phyloP scores from a whole-genome alignment of 2,329 filamentous ascomycete genomes.

The Penicillium sp. region DNA sequence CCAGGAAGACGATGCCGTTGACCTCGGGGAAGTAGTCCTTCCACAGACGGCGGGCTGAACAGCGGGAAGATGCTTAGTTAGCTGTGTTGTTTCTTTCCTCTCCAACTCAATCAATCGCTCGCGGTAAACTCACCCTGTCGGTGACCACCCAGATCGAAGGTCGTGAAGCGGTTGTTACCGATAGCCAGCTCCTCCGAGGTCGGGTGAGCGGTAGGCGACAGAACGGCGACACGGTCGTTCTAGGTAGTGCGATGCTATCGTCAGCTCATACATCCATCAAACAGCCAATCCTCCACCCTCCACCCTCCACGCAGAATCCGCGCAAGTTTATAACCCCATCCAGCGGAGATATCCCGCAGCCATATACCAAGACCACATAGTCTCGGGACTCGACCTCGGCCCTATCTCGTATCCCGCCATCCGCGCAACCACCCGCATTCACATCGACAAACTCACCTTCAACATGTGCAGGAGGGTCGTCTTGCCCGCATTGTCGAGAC shows the following conservation, averaged over 20 bases:
- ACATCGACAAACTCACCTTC: constrained; percentile 67
- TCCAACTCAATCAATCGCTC: constrained; percentile 43
- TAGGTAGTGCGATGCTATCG: constrained; percentile 43
- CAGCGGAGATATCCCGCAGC: neutral
- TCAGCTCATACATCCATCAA: constrained; percentile 11
- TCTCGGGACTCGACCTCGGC: constrained; percentile 1
- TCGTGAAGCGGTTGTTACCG: constrained; percentile 92
- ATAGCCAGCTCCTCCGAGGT: constrained; percentile 93
- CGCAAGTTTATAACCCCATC: neutral
- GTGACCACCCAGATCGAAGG: constrained; percentile 91
- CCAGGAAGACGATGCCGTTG: constrained; percentile 94
- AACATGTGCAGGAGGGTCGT: constrained; percentile 94
- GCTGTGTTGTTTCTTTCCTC: constrained; percentile 2
- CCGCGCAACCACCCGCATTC: constrained; percentile 8
- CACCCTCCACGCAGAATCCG: neutral
- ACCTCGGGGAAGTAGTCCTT: constrained; percentile 98
- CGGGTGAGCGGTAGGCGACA: constrained; percentile 89
- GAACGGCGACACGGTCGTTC: constrained; percentile 91
- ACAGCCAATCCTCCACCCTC: neutral
- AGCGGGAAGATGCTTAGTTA: constrained; percentile 12
- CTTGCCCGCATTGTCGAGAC: constrained; percentile 93
- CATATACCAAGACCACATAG: neutral
- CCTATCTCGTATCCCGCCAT: constrained; percentile 4
- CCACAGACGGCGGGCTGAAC: constrained; percentile 86
- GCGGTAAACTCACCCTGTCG: constrained; percentile 69